phyloP scores from a whole-genome alignment of 2,329 filamentous ascomycete species.

The Aureobasidium sp. region DNA sequence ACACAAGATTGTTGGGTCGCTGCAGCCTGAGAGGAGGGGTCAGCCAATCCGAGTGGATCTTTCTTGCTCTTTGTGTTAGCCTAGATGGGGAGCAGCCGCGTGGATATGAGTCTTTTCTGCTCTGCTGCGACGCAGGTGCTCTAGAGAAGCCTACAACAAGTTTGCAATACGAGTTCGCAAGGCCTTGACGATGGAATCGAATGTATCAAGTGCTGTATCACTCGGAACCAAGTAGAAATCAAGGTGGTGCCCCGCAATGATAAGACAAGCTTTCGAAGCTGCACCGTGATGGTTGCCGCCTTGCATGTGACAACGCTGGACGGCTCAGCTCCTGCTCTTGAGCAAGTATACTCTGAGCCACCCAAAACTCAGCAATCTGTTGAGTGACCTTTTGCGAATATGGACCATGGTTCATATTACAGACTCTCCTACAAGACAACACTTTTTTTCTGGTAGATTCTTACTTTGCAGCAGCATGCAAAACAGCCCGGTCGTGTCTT shows the following conservation, averaged over 20 bases:
- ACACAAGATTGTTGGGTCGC: slow-evolving; percentile 6
- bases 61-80: neutral
- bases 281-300: slow-evolving; percentile 11
- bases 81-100: neutral
- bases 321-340: neutral
- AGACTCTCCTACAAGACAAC: neutral
- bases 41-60: slow-evolving; percentile 3
- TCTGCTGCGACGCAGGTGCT: neutral
- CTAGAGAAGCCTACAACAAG: neutral
- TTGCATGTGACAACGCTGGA: slow-evolving; percentile 9
- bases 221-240: slow-evolving; percentile 5
- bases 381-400: neutral
- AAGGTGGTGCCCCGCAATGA: slow-evolving; percentile 14
- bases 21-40: slow-evolving; percentile 16
- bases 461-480: neutral
- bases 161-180: neutral
- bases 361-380: neutral
- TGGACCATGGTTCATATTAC: neutral
- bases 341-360: too few relatives aligned
- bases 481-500: neutral
- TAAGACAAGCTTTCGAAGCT: slow-evolving; percentile 13
- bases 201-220: neutral
- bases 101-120: slow-evolving; percentile 5
- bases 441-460: neutral
- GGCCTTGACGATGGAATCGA: neutral